Conservation (phyloP, 2,329 filamentous ascomycete species). For the Phialocephala sp. region DNA sequence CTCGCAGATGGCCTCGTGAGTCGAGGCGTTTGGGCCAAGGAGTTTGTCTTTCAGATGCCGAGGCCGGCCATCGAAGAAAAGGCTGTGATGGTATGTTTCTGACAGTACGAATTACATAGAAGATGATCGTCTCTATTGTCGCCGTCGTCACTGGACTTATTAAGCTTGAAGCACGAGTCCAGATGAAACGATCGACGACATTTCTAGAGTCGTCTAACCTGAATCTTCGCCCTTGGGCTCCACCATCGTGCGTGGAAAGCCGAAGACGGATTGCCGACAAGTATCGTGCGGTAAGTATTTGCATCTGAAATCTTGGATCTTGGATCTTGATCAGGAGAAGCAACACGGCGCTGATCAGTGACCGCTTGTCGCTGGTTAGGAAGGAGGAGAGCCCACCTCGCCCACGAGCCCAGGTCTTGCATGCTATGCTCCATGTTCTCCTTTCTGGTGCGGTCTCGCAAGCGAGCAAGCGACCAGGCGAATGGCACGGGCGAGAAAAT, state of each 20-base stretch:
- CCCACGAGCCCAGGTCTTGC: neutral
- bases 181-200: neutral
- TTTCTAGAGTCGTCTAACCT: no score
- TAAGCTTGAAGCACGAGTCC: neutral
- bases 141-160: neutral
- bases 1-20: neutral
- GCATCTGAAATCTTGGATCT: neutral
- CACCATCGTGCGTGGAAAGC: neutral
- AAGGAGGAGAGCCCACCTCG: neutral
- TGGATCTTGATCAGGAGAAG: neutral
- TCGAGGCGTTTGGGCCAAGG: neutral
- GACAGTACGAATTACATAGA: no score
- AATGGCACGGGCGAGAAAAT: neutral
- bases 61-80: neutral
- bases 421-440: neutral
- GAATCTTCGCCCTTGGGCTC: no score
- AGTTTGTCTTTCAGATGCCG: neutral
- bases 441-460: neutral
- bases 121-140: neutral
- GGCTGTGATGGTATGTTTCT: neutral
- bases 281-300: no score
- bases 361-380: neutral
- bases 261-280: neutral
- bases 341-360: neutral
- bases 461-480: constrained; percentile 3